A percentile compares a stretch with the other conserved stretches of the same genome.
Conservation (phyloP, 139 green algal genomes). For the Raphidocelis subcapitata region DNA sequence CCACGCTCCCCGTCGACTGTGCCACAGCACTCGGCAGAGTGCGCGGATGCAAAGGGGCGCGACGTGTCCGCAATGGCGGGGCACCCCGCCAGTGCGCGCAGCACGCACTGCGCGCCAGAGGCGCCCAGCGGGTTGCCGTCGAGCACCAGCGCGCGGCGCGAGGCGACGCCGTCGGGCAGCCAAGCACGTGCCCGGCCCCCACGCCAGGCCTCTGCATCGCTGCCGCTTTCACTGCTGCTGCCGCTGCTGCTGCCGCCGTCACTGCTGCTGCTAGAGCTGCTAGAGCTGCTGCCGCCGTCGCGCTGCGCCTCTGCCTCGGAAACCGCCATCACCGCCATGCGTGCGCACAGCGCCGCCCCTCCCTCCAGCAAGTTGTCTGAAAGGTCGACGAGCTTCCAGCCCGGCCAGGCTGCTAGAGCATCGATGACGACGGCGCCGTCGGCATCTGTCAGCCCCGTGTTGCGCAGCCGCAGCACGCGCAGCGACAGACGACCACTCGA, state of each 20-base stretch:
- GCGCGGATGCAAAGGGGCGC: too few relatives aligned
- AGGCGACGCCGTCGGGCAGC: background rate
- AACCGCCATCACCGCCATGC: background rate
- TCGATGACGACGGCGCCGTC: slow-evolving; percentile 19
- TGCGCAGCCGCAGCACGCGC: background rate
- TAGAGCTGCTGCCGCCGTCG: background rate
- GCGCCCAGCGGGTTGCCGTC: slow-evolving; percentile 28
- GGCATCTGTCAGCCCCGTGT: slow-evolving; percentile 13
- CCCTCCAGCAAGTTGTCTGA: slow-evolving; percentile 22
- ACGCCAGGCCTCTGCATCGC: background rate
- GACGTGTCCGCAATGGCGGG: background rate
- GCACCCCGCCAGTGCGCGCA: slow-evolving; percentile 1
- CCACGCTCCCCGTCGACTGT: background rate
- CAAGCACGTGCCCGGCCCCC: background rate
- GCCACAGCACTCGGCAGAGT: too few relatives aligned
- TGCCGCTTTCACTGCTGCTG: background rate
- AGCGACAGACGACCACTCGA: background rate
- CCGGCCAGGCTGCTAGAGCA: background rate
- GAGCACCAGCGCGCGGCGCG: slow-evolving; percentile 1
- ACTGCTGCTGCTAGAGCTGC: slow-evolving; percentile 6
- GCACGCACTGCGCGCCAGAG: slow-evolving; percentile 2
- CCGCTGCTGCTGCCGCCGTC: background rate
- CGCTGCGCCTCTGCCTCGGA: background rate
- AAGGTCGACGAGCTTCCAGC: slow-evolving; percentile 12
- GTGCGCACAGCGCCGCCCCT: slow-evolving; percentile 5